Percentiles rank a stretch among this genome's conserved stretches.
phyloP scores from a whole-genome alignment of 2,329 filamentous ascomycete species.

The Amylocarpus encephaloides region DNA sequence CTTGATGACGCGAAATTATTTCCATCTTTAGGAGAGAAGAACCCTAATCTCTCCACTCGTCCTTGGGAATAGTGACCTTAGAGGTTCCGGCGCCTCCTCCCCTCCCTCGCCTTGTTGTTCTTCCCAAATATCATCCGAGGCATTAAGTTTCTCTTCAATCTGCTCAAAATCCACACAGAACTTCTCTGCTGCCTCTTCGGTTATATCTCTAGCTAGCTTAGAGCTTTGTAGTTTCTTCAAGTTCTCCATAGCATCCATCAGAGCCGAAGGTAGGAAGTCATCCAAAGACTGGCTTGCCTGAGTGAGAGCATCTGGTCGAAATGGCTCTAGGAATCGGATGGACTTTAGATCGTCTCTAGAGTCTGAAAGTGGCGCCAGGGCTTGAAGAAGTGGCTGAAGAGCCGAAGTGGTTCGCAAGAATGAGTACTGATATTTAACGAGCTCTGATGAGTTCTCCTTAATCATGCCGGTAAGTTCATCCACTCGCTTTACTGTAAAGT shows the following conservation, averaged over 20 bases:
- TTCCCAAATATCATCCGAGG: conserved; percentile 46
- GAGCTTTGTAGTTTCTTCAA: conserved; percentile 68
- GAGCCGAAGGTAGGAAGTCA: conserved; percentile 82
- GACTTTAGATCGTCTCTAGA: conserved; percentile 48
- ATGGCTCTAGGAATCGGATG: conserved; percentile 52
- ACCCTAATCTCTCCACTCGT: conserved; percentile 32
- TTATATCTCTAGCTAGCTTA: conserved; percentile 65
- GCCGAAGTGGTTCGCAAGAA: conserved; percentile 75
- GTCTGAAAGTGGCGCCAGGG: conserved; percentile 36
- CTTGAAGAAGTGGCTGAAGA: conserved; percentile 55
- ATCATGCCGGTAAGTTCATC: conserved; percentile 52
- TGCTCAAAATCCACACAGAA: conserved; percentile 83
- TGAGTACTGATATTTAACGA: conserved; percentile 61
- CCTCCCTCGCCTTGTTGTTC: conserved; percentile 20
- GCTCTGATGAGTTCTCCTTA: conserved; percentile 45
- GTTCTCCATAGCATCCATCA: conserved; percentile 86
- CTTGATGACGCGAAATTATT: too few relatives aligned
- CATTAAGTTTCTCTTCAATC: conserved; percentile 55
- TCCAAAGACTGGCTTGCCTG: conserved; percentile 72
- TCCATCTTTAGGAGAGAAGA: conserved; percentile 28
- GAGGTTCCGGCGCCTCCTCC: conserved; percentile 19
- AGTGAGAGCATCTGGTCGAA: conserved; percentile 56
- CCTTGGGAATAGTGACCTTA: conserved; percentile 30
- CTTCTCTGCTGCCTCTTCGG: conserved; percentile 71
- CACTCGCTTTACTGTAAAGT: conserved; percentile 55